Evolutionary conservation across 768 basidiomycete genomes (phyloP).

Genomic region (Neoboletus subvelutipes): DNA sequence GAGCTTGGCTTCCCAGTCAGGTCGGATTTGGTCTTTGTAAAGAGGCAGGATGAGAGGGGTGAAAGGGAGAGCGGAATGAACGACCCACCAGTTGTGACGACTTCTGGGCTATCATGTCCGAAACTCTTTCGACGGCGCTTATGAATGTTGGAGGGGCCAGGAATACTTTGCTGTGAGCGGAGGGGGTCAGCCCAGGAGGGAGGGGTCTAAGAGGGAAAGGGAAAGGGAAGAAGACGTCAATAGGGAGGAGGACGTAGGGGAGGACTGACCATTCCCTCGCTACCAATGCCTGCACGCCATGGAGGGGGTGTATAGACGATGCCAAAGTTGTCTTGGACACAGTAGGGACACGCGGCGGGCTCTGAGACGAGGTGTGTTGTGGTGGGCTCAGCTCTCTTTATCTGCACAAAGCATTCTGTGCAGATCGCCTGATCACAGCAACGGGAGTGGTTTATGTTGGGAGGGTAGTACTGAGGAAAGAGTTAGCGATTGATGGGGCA

Average conservation of each 20-base stretch:
- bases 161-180: slow-evolving; percentile 43
- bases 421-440: slow-evolving; percentile 99
- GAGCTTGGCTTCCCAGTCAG: slow-evolving; percentile 97
- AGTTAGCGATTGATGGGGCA: slow-evolving; percentile 20
- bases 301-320: slow-evolving; percentile 80
- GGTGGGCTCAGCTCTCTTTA: slow-evolving; percentile 94
- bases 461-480: slow-evolving; percentile 82
- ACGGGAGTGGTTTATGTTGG: slow-evolving; percentile 94
- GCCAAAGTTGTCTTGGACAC: slow-evolving; percentile 97
- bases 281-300: slow-evolving; percentile 80
- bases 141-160: slow-evolving; percentile 45
- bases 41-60: slow-evolving; percentile 7
- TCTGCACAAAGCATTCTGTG: slow-evolving; percentile 99
- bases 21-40: slow-evolving; percentile 84
- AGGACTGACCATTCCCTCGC: slow-evolving; percentile 63
- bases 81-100: slow-evolving; percentile 81
- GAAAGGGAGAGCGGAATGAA: slow-evolving; percentile 3
- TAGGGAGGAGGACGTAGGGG: background rate
- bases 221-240: slow-evolving; percentile 1
- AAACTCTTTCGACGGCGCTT: slow-evolving; percentile 88
- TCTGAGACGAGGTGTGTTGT: slow-evolving; percentile 95
- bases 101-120: slow-evolving; percentile 80
- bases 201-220: slow-evolving; percentile 30
- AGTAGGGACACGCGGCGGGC: slow-evolving; percentile 95
- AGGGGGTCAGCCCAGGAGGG: slow-evolving; percentile 56